Base-by-base conservation (phyloP, 179 eudicot genomes). In the Spinacia oleracea region DNA sequence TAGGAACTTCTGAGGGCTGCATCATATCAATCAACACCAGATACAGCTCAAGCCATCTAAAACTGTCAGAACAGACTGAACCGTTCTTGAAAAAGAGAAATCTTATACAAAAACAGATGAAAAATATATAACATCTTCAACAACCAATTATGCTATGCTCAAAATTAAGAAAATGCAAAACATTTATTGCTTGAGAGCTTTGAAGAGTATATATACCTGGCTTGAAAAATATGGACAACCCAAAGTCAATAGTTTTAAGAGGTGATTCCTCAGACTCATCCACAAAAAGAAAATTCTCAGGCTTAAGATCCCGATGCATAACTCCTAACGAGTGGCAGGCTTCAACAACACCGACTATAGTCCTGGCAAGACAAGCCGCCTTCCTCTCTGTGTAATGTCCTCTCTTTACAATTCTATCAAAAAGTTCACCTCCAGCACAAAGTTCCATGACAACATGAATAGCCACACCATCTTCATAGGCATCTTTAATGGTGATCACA, bases 281-380 rank as follows among this genome's bases (percentile, higher is more conserved):
- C 4, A 89, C 89, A 32, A 90, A 89, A 15, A 90, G 83, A 74
- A 90, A 90, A 74, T 90, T 90, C 81, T 90, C 93, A 1, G 93
- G 93, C 86, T 90, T 90, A 55, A 90, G 88, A 31, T 90, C 93
- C 10, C 93, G 83, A 79, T 90, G 93, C 91, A 90, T 90, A 5
- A 90, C 94, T 35, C 94, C 94, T 60, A 90, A 78, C 6, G 92
- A 89, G 72, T 90, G 94, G 51, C 94, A 90, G 16, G 89, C 80
- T 78, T 90, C 89, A 6, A 90, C 86, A 12, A 89, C 92, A 63
- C 85, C 75, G 68, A 87, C 88, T 43, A 90, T 89, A 1, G 80
- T 86, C 77, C 94, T 87, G 9, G 92, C 85, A 31, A 90, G 88
- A 34, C 76, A 78, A 60, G 92, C 92, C 0, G 94, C 94, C 84